phyloP scores from a whole-genome alignment of 352 stramenopile species.

The Phytopythium vexans region DNA sequence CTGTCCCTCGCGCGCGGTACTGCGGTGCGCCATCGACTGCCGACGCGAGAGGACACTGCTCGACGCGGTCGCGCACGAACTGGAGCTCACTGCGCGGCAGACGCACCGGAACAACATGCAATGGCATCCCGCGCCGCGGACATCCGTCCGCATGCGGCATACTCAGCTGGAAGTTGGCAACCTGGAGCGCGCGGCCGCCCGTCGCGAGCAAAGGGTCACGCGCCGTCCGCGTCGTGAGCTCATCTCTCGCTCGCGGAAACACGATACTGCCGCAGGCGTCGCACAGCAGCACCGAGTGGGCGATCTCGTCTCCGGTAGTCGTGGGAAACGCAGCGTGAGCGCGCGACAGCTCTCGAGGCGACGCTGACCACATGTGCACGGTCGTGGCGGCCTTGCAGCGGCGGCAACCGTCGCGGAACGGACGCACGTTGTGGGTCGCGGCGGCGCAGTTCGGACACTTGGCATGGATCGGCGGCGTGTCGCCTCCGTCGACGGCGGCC shows the following conservation, averaged over 20 bases:
- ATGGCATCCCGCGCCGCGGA: conserved; percentile 75
- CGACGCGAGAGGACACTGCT: conserved; percentile 56
- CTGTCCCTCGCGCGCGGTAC: conserved; percentile 54
- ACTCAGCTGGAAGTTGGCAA: conserved; percentile 83
- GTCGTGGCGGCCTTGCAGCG: conserved; percentile 72
- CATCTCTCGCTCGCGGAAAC: conserved; percentile 69
- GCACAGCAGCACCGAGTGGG: conserved; percentile 71
- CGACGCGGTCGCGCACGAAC: conserved; percentile 80
- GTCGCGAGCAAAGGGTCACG: conserved; percentile 46
- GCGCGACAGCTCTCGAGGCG: conserved; percentile 57
- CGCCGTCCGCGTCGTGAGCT: conserved; percentile 56
- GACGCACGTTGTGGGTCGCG: conserved; percentile 78
- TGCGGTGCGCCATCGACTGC: conserved; percentile 54
- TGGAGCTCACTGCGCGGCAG: conserved; percentile 86
- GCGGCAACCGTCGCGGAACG: conserved; percentile 81
- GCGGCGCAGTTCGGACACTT: conserved; percentile 83
- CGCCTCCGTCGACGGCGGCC: conserved; percentile 4
- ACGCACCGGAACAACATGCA: conserved; percentile 61
- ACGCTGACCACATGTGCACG: conserved; percentile 73
- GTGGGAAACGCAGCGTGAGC: conserved; percentile 65
- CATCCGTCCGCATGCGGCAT: conserved; percentile 89
- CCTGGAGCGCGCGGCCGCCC: conserved; percentile 62
- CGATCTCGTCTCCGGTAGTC: conserved; percentile 53
- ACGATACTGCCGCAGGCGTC: conserved; percentile 69
- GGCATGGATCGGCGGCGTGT: conserved; percentile 35